phyloP scores from a whole-genome alignment of 1,284 basidiomycete genomes.

The Ceratobasidium sp. region DNA sequence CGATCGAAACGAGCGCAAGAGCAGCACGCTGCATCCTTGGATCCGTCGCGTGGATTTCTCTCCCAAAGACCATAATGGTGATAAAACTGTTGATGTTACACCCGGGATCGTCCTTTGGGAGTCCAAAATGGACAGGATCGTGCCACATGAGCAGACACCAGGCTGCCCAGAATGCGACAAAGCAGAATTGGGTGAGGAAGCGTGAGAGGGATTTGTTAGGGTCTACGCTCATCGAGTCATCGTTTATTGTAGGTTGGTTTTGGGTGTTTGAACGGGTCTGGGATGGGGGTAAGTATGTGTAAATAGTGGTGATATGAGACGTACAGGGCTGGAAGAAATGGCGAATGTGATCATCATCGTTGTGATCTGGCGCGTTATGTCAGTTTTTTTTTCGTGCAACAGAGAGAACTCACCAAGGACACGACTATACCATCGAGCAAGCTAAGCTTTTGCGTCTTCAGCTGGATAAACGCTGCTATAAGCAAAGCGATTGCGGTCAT shows the following conservation, averaged over 20 bases:
- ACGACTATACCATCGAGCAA: conserved; percentile 37
- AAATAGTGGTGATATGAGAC: background rate
- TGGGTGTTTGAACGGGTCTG: background rate
- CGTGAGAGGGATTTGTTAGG: conserved; percentile 13
- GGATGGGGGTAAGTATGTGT: background rate
- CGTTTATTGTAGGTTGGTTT: background rate
- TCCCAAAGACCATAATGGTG: conserved; percentile 14
- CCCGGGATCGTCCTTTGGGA: background rate
- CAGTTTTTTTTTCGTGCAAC: background rate
- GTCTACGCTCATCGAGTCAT: background rate
- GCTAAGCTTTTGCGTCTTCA: conserved; percentile 7
- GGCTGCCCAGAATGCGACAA: conserved; percentile 17
- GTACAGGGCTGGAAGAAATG: conserved; percentile 25
- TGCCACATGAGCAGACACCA: conserved; percentile 37
- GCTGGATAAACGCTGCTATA: conserved; percentile 33
- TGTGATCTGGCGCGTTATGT: conserved; percentile 5
- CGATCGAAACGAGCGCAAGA: conserved; percentile 15
- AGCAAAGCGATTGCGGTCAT: conserved; percentile 35
- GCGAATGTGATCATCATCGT: conserved; percentile 42
- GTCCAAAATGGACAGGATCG: conserved; percentile 21
- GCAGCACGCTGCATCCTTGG: conserved; percentile 16
- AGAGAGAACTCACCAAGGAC: conserved; percentile 13
- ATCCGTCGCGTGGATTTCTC: conserved; percentile 28
- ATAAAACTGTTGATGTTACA: conserved; percentile 3
- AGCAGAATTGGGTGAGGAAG: conserved; percentile 18